Evolutionary conservation across 495 filamentous ascomycete species (phyloP), one percentile per base, ranked within the genome.

Genomic region (Niebla homalea): DNA sequence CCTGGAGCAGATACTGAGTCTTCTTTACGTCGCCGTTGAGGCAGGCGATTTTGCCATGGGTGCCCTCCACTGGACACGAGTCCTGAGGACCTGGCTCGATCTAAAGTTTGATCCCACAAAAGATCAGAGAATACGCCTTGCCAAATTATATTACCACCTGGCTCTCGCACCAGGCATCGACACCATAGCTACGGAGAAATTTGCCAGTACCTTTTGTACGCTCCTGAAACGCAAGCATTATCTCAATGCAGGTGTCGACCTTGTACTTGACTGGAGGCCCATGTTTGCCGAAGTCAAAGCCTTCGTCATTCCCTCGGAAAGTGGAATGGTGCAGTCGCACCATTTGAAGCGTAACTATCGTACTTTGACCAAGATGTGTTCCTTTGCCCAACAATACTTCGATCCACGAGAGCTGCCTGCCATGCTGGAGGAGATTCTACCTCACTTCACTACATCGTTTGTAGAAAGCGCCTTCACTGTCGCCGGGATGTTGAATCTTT

Each of bases 151-250:
- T 66, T 99, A 93, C 69, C 88, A 95, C 69, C 81, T 99, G 29
- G 75, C 87, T 5, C 75, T 99, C 41, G 88, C 92, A 26, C 89
- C 90, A 1, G 92, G 93, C 4, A 71, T 99, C 46, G 93, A 97
- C 59, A 73, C 73, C 42, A 70, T 69, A 54, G 83, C 87, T 20
- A 73, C 89, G 14, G 93, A 99, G 67, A 74, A 92, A 49, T 99
- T 99, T 63, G 77, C 89, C 11, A 92, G 84, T 75, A 96, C 95
- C 88, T 92, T 96, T 57, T 88, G 94, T 67, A 78, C 84, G 15
- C 69, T 99, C 55, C 90, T 87, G 38, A 92, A 92, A 70, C 87
- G 87, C 60, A 95, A 94, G 65, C 92, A 99, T 66, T 95, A 96
- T 61, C 76, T 99, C 35, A 84, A 83, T 57, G 85, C 89, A 0